Evolutionary conservation across 768 basidiomycete species (phyloP), one percentile per base, ranked within the genome.

Genomic region (Leucosporidium scottii): DNA sequence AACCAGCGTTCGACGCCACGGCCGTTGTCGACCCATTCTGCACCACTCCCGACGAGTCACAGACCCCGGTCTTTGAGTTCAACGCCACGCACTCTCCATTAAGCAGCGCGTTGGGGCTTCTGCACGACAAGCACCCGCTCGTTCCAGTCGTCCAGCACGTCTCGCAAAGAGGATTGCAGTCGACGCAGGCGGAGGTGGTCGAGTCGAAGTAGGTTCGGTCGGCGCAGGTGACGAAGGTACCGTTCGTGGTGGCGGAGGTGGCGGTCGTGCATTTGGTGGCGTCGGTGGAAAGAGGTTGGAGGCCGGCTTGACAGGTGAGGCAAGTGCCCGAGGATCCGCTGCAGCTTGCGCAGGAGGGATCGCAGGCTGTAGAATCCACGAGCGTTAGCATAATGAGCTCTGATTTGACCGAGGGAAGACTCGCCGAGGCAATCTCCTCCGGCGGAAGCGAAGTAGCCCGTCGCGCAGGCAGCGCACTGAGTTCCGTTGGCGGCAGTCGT

Each of bases 361-460:
- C 79, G 78, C 91, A 93, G 57, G 88, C 88, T 86, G 66, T 17
- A 13, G 51, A 69, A 30, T 68, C n/a, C n/a, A 36, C 0, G 44
- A 49, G 57, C 53, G 36, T 56, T 3, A 55, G 21, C 72, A 6
- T 17, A 64, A 9, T 59, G 58, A 58, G 31, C 61, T 31, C 8
- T 3, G 34, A 10, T 23, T 23, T 10, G 15, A 15, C 23, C 4
- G 4, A 5, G 27, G 8, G 13, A 49, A 4, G 65, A 77, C 82
- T 65, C 67, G 87, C 89, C 82, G 82, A 86, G 80, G 76, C 91
- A 93, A 73, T 87, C 86, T 8, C 89, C 90, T 13, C 80, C 83
- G 0, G 83, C 82, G 48, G 82, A 81, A 53, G 85, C 80, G 81
- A 89, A 93, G 78, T 89, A 93, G 0, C 90, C 91, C 23, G 81